Base-by-base conservation (phyloP, 768 basidiomycete species). In the Tephrocybe rancida region DNA sequence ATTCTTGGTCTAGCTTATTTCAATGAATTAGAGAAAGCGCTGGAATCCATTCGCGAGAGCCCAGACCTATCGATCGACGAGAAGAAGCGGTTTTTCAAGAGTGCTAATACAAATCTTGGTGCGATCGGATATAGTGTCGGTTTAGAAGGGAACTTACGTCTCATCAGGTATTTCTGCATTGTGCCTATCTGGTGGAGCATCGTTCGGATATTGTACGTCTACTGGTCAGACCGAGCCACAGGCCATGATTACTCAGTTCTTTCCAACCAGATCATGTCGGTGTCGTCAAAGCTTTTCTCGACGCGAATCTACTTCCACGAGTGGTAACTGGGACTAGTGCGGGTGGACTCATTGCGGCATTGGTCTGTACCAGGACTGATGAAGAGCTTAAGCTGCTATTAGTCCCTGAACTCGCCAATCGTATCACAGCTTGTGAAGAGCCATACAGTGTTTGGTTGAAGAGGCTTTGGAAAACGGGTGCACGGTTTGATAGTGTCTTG, bases 251-350 rank as follows among this genome's bases (percentile, higher is more conserved):
- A 16, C 11, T 22, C 8, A 18, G n/a, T 13, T 35, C 14, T 16
- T 41, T 21, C 21, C 5, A n/a, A n/a, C 10, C 62, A 93, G 88
- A 94, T 67, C 92, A 94, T 65, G 83, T 90, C 64, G 96, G 96
- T 7, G 91, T 98, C 18, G 85, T 95, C 43, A 91, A 90, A 64
- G 97, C 95, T 1, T 90, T 99, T 63, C 72, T 98, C 3, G 93
- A 98, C 61, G 86, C 88, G 9, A 81, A 84, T 16, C 73, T 97
- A 3, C 74, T 98, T 13, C 97, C 97, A 16, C 83, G 93, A 29
- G 95, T 99, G 3, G 85, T 98, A 54, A 91, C 95, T 9, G 96
- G 96, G 11, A 98, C 96, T 5, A 93, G 90, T 32, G 96, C 96
- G 1, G 96, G 96, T 3, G 95, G 90, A 8, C 80, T 98, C 8